phyloP scores from a whole-genome alignment of 2,329 filamentous ascomycete genomes.

The Fusarium albosuccineum region DNA sequence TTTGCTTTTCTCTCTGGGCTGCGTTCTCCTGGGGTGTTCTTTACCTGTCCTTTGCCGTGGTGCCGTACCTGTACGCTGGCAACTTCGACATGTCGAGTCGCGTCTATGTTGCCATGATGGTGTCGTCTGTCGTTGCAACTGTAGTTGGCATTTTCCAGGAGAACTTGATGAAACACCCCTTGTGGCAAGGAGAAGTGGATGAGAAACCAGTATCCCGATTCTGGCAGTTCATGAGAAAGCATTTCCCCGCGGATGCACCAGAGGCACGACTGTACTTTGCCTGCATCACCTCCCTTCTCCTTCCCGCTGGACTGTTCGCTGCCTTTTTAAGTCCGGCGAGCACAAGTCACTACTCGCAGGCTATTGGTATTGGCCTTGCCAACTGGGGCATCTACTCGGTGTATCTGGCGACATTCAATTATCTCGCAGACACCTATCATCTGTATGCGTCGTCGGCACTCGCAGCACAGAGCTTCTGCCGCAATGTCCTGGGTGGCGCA shows the following conservation, averaged over 20 bases:
- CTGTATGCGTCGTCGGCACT: constrained; percentile 86
- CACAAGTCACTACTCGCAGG: constrained; percentile 46
- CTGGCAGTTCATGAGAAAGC: constrained; percentile 61
- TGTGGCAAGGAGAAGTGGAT: constrained; percentile 47
- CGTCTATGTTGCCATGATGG: constrained; percentile 79
- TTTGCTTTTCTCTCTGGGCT: constrained; percentile 91
- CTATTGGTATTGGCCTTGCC: constrained; percentile 76
- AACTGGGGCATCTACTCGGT: constrained; percentile 90
- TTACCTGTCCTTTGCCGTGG: constrained; percentile 85
- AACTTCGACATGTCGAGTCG: constrained; percentile 76
- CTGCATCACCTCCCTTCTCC: constrained; percentile 79
- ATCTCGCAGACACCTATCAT: constrained; percentile 89
- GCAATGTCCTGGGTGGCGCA: constrained; percentile 84
- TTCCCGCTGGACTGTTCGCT: constrained; percentile 81
- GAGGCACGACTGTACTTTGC: constrained; percentile 87
- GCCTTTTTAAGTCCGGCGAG: constrained; percentile 48
- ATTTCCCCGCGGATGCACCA: constrained; percentile 68
- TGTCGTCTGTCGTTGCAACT: constrained; percentile 76
- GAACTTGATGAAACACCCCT: constrained; percentile 65
- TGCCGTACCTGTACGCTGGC: constrained; percentile 80
- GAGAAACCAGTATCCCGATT: constrained; percentile 49
- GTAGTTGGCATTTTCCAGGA: constrained; percentile 80
- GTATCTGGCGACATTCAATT: constrained; percentile 92
- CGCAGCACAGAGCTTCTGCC: constrained; percentile 87
- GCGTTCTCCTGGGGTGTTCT: constrained; percentile 91